Conservation (phyloP, 1,139 yeast genomes). For the Geotrichum carabidarum region DNA sequence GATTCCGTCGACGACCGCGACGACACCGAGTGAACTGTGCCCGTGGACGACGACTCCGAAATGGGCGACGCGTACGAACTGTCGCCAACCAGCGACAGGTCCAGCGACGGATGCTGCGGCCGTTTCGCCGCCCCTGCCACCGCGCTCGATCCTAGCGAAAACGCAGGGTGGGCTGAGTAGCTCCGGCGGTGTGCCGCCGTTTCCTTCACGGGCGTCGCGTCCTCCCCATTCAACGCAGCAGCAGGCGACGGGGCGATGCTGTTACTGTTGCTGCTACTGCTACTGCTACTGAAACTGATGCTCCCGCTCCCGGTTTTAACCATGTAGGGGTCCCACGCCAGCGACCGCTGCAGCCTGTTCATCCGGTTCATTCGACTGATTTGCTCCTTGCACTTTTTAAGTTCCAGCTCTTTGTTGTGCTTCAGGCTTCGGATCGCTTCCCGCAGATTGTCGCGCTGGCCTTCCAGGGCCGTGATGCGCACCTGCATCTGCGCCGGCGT, state of each 20-base stretch:
- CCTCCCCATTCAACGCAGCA: no score
- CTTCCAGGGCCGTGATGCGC: conserved; percentile 38
- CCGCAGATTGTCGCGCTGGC: conserved; percentile 56
- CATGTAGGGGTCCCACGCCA: conserved; percentile 3
- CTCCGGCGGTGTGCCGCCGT: not conserved
- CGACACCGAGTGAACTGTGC: conserved; percentile 1
- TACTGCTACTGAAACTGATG: no score
- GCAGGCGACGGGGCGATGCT: not conserved
- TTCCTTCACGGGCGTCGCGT: no score
- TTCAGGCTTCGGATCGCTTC: conserved; percentile 44
- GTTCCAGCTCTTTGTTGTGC: conserved; percentile 38
- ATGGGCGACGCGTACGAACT: not conserved
- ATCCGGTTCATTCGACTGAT: conserved; percentile 19
- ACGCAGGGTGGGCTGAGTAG: not conserved
- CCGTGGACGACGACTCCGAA: conserved; percentile 1
- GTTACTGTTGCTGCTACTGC: no score
- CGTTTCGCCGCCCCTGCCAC: not conserved
- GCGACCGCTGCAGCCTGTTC: conserved; percentile 1
- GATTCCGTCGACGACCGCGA: conserved; percentile 1
- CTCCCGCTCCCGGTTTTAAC: not conserved
- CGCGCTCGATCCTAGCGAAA: not conserved
- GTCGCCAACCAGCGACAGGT: not conserved
- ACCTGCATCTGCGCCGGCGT: conserved; percentile 18
- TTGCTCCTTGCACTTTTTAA: conserved; percentile 34
- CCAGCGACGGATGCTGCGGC: not conserved